phyloP scores from a whole-genome alignment of 1,284 basidiomycete species.

The Erythrobasidium hasegawianum region DNA sequence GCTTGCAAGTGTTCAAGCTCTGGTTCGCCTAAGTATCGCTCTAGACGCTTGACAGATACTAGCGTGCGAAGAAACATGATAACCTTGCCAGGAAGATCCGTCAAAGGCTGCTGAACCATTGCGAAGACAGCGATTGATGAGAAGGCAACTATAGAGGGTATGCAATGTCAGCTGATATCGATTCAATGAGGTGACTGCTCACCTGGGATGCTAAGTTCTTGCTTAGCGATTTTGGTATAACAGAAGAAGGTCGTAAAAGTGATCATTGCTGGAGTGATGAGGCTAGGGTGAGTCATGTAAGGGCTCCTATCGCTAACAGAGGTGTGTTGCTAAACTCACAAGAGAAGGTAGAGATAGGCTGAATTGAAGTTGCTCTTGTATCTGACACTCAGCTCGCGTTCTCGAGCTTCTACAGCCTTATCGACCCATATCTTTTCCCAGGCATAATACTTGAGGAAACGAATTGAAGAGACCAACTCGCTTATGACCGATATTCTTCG shows the following conservation, averaged over 20 bases:
- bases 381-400: constrained; percentile 24
- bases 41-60: constrained; percentile 25
- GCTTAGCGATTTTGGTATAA: constrained; percentile 22
- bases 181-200: too few relatives aligned
- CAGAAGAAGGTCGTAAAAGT: constrained; percentile 30
- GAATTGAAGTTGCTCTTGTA: constrained; percentile 25
- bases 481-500: constrained; percentile 79
- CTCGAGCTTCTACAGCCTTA: constrained; percentile 28
- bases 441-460: constrained; percentile 31
- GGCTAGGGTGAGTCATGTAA: too few relatives aligned
- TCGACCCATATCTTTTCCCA: constrained; percentile 34
- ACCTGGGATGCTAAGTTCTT: constrained; percentile 20
- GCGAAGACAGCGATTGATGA: constrained; percentile 20
- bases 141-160: constrained; percentile 3
- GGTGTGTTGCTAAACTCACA: constrained; percentile 20
- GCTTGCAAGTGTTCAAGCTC: not conserved
- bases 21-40: constrained; percentile 31
- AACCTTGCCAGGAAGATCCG: constrained; percentile 18
- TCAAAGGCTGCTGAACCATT: constrained; percentile 17
- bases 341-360: constrained; percentile 18
- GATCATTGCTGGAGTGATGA: constrained; percentile 23
- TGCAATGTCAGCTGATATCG: too few relatives aligned
- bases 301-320: too few relatives aligned
- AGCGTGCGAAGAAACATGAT: constrained; percentile 20
- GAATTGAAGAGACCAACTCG: constrained; percentile 61